A percentile compares a stretch with the other conserved stretches of the same genome.
Evolutionary conservation across 2,329 filamentous ascomycete genomes (phyloP).

Genomic region (Elsinoe perseae): DNA sequence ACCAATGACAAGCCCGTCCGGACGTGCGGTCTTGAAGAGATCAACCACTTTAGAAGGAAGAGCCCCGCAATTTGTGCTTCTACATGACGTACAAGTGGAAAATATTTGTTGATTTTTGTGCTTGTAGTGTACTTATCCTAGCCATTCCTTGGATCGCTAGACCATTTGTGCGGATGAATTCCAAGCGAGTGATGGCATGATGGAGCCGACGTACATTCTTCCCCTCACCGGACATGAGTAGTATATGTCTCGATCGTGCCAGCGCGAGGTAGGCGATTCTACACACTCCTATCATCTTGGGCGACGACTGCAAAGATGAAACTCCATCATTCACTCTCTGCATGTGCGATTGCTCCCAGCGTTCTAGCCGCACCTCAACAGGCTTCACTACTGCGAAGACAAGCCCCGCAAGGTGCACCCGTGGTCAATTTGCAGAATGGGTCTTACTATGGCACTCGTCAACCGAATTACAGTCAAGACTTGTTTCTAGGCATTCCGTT

Average conservation of each 20-base stretch:
- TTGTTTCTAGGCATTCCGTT: conserved; percentile 34
- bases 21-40: background rate
- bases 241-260: background rate
- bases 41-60: background rate
- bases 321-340: background rate
- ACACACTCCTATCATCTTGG: background rate
- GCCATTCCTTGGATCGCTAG: background rate
- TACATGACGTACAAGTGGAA: background rate
- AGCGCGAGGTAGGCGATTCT: background rate
- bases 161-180: background rate
- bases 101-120: background rate
- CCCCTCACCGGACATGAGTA: background rate
- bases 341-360: background rate
- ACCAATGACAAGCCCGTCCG: background rate
- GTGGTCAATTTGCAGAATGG: conserved; percentile 37
- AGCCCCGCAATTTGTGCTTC: conserved; percentile 4
- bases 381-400: background rate
- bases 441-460: conserved; percentile 35
- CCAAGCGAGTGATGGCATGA: background rate
- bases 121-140: background rate
- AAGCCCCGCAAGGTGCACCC: conserved; percentile 22
- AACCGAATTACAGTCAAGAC: conserved; percentile 34
- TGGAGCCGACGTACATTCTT: background rate
- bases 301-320: background rate
- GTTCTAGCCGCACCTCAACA: background rate